phyloP scores from a whole-genome alignment of 495 filamentous ascomycete genomes.

The Hypomontagnella submonticulosa region DNA sequence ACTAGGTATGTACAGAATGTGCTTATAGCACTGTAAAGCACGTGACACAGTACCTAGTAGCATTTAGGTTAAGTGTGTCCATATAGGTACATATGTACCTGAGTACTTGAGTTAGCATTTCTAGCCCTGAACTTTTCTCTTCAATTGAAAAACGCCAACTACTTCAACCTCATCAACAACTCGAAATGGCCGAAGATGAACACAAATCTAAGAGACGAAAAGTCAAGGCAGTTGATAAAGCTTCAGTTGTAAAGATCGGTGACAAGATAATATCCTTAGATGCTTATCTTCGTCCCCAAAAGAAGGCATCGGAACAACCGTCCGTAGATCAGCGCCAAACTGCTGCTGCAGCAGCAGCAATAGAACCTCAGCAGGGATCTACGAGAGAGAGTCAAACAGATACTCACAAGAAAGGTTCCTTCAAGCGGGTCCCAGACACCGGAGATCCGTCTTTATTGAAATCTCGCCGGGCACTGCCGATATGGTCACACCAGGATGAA shows the following conservation, averaged over 20 bases:
- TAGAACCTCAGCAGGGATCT: conserved; percentile 26
- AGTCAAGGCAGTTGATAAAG: conserved; percentile 37
- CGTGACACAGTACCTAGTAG: no score
- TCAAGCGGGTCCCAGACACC: conserved; percentile 2
- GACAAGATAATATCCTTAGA: conserved; percentile 55
- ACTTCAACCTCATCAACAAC: conserved; percentile 2
- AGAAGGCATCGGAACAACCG: conserved; percentile 44
- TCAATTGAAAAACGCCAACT: conserved; percentile 13
- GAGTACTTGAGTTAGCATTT: not conserved
- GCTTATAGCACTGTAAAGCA: no score
- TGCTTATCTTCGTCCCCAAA: conserved; percentile 51
- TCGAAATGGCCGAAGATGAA: conserved; percentile 40
- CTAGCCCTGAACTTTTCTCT: not conserved
- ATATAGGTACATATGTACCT: not conserved
- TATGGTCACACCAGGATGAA: conserved; percentile 76
- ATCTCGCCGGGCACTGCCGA: conserved; percentile 73
- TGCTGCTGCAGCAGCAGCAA: conserved; percentile 3
- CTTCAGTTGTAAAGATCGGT: conserved; percentile 51
- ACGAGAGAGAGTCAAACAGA: conserved; percentile 2
- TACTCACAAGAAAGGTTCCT: conserved; percentile 5
- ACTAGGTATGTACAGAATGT: no score
- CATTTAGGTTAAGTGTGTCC: not conserved
- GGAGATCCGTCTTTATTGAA: conserved; percentile 51
- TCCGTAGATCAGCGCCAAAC: conserved; percentile 10
- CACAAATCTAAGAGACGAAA: conserved; percentile 47